Percentiles rank a stretch among this genome's conserved stretches.
Evolutionary conservation across 2,329 filamentous ascomycete genomes (phyloP).

Genomic region (Penicillium decumbens): DNA sequence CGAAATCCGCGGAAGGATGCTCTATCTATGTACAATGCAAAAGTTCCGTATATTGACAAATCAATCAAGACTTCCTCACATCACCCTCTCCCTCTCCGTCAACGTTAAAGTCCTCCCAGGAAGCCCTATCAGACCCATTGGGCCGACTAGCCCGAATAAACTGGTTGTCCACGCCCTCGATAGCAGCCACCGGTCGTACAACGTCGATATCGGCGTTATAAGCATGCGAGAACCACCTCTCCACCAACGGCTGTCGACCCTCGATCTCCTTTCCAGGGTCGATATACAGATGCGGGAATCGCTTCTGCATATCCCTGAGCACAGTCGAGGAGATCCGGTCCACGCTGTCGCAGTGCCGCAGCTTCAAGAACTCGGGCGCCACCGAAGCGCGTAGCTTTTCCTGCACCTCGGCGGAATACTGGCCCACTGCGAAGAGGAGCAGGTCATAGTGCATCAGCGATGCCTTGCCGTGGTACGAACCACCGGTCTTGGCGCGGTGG

Average conservation of each 20-base stretch:
- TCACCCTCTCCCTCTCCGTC: conserved; percentile 24
- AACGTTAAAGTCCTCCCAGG: conserved; percentile 41
- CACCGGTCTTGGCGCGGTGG: conserved; percentile 58
- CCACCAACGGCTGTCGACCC: conserved; percentile 44
- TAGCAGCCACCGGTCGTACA: conserved; percentile 44
- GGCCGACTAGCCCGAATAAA: conserved; percentile 49
- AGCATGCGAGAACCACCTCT: conserved; percentile 47
- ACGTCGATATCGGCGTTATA: conserved; percentile 47
- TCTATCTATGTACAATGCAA: conserved; percentile 6
- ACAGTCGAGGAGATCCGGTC: conserved; percentile 61
- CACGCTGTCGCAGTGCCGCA: conserved; percentile 60
- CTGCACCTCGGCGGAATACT: conserved; percentile 54
- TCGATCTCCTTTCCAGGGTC: conserved; percentile 7
- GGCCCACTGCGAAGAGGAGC: conserved; percentile 57
- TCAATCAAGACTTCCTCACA: conserved; percentile 19
- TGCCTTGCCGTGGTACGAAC: conserved; percentile 61
- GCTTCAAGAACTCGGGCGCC: conserved; percentile 51
- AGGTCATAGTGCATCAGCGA: conserved; percentile 66
- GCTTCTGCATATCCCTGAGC: conserved; percentile 51
- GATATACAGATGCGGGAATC: conserved; percentile 54
- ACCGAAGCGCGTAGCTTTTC: conserved; percentile 48
- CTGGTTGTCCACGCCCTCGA: conserved; percentile 48
- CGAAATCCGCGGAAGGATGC: neutral
- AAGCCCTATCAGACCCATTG: conserved; percentile 50
- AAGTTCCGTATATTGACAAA: neutral